phyloP scores from a whole-genome alignment of 2,329 filamentous ascomycete species.

The Xylariales sp. region DNA sequence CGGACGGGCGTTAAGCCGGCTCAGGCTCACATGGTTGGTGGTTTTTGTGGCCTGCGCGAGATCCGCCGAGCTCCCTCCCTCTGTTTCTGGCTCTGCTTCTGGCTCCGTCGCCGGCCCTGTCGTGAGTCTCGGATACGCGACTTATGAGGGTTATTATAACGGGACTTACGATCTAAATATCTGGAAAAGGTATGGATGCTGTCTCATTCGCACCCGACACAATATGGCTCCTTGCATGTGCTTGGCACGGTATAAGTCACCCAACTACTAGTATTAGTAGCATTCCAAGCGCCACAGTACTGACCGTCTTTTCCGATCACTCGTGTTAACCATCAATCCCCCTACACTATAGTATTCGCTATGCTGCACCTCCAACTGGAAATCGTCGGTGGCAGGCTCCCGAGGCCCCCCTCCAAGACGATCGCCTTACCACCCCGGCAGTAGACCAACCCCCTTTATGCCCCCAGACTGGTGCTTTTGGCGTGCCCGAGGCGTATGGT shows the following conservation, averaged over 20 bases:
- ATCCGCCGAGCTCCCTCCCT: not conserved
- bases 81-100: conserved; percentile 21
- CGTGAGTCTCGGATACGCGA: conserved; percentile 46
- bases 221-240: conserved; percentile 14
- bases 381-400: conserved; percentile 47
- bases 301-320: conserved; percentile 6
- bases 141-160: conserved; percentile 45
- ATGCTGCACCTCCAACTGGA: conserved; percentile 47
- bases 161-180: conserved; percentile 44
- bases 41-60: conserved; percentile 11
- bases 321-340: conserved; percentile 11
- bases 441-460: conserved; percentile 47
- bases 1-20: not conserved
- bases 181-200: conserved; percentile 44
- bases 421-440: conserved; percentile 37
- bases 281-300: conserved; percentile 12
- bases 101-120: conserved; percentile 20
- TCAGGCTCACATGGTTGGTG: conserved; percentile 16
- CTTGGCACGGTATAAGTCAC: conserved; percentile 11
- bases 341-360: conserved; percentile 44
- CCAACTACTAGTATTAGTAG: not conserved
- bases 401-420: conserved; percentile 39
- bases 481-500: conserved; percentile 44
- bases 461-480: conserved; percentile 47
- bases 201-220: conserved; percentile 2